Evolutionary conservation across 208 protist genomes (phyloP), one percentile per base, ranked within the genome.

Genomic region (Crithidia thermophila): DNA sequence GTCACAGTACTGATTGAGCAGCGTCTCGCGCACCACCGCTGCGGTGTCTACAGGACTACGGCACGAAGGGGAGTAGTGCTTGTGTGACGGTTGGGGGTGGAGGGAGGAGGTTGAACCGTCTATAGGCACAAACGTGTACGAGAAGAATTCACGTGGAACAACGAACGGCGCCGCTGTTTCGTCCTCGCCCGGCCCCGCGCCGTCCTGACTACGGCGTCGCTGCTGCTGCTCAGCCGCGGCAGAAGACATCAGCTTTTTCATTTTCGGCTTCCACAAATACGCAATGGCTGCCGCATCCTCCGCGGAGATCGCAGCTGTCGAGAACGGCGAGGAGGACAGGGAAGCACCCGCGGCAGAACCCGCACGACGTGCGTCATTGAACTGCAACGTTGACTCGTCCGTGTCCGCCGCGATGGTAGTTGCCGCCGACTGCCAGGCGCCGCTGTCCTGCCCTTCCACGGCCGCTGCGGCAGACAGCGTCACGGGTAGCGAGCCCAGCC

Each of bases 211-310:
- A n/a, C 49, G 14, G 49, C 20, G 10, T 55, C 49, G 14, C 20
- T 8, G 18, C 23, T 31, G 0, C 18, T 31, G 11, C 31, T 27
- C 30, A 10, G 39, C 16, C n/a, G 1, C 18, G 42, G 28, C 28
- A 46, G 20, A n/a, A n/a, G n/a, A n/a, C n/a, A n/a, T n/a, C n/a
- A 36, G 25, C 21, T 8, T 9, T n/a, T 31, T 49, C 28, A 60
- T 46, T 6, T 58, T 52, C 34, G 42, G 34, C 57, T 75, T 78
- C 77, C 77, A 82, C 57, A 82, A 20, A 20, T 37, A 5, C 46
- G 55, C 43, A 9, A 76, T 62, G 25, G 49, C 52, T 9, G 46
- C 40, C 11, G 23, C 42, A n/a, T 77, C 72, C 5, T 42, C 62
- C 16, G 43, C 30, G 18, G 47, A 21, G 9, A 57, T 13, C 27